Base-by-base conservation (phyloP, 176 grass and related monocot genomes). In the Alopecurus myosuroides region DNA sequence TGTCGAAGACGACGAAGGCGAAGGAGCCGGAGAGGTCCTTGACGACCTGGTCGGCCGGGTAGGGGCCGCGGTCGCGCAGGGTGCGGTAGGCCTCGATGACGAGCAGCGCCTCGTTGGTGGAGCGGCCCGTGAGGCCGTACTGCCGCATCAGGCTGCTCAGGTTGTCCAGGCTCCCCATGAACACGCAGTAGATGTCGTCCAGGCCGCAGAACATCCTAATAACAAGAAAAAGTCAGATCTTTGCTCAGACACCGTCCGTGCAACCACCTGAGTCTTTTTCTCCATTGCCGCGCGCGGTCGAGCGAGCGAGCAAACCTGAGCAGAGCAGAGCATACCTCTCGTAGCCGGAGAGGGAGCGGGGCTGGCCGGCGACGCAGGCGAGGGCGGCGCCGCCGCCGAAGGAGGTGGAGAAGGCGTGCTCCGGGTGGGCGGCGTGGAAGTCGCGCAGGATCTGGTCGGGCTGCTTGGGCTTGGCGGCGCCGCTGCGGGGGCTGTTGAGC, bases 21-120 rank as follows among this genome's bases (percentile, higher is more conserved):
- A 95, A 98, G 31, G 91, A 87, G 9, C 96, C 96, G 1, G 77
- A 74, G 11, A 98, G 83, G 85, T 98, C 96, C 91, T 98, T 95
- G 53, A 98, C 71, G 36, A 95, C 96, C 89, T 98, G 93, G 89
- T 98, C 96, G 33, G 93, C 96, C 0, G 96, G 96, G 88, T 98
- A 98, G 1, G 96, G 96, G 2, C 96, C 96, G 2, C 96, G 85
- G 91, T 98, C 96, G 78, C 96, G 91, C 7, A 98, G 91, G 3
- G 96, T 98, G 50, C 96, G 89, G 93, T 95, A 98, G 10, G 89
- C 91, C 77, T 98, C 91, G 83, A 95, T 95, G 11, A 98, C 89
- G 1, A 95, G 71, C 18, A 94, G 46, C 7, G 93, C 91, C 85
- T 95, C 96, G 87, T 95, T 90, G 48, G 93, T 86, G 42, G 91